Evolutionary conservation across 768 basidiomycete genomes (phyloP).

Genomic region (Basidioascus undulatus): DNA sequence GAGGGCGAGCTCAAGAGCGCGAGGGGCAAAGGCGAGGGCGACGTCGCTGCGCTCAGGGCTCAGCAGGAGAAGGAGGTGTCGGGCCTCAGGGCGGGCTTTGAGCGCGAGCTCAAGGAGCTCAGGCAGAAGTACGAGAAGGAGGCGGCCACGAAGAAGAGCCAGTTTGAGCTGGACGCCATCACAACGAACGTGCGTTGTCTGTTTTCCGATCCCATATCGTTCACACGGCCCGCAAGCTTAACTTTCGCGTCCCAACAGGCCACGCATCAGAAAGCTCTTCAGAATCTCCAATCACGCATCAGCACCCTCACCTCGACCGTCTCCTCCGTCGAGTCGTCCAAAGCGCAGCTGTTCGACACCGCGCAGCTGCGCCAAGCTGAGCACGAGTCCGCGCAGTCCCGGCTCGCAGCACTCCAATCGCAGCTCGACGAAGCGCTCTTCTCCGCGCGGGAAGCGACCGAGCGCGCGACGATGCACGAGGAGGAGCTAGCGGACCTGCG

Average conservation of each 20-base stretch:
- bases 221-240: not conserved
- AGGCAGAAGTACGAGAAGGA: slow-evolving; percentile 64
- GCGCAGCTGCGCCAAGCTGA: slow-evolving; percentile 75
- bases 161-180: slow-evolving; percentile 53
- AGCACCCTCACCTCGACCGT: slow-evolving; percentile 43
- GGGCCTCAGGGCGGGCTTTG: slow-evolving; percentile 6
- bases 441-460: slow-evolving; percentile 59
- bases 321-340: slow-evolving; percentile 42
- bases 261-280: slow-evolving; percentile 41
- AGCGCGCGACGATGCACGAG: slow-evolving; percentile 35
- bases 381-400: slow-evolving; percentile 53
- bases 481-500: slow-evolving; percentile 40
- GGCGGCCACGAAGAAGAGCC: slow-evolving; percentile 32
- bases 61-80: slow-evolving; percentile 2
- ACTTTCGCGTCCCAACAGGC: slow-evolving; percentile 25
- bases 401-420: slow-evolving; percentile 46
- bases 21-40: slow-evolving; percentile 38
- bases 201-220: not conserved
- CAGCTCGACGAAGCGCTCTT: slow-evolving; percentile 64
- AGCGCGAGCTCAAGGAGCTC: slow-evolving; percentile 18
- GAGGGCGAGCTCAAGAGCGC: slow-evolving; percentile 38
- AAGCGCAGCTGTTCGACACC: slow-evolving; percentile 64
- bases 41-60: slow-evolving; percentile 22
- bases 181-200: slow-evolving; percentile 37
- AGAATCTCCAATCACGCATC: slow-evolving; percentile 40